Conservation (phyloP, 805 yeast species). For the Candida hispaniensis region DNA sequence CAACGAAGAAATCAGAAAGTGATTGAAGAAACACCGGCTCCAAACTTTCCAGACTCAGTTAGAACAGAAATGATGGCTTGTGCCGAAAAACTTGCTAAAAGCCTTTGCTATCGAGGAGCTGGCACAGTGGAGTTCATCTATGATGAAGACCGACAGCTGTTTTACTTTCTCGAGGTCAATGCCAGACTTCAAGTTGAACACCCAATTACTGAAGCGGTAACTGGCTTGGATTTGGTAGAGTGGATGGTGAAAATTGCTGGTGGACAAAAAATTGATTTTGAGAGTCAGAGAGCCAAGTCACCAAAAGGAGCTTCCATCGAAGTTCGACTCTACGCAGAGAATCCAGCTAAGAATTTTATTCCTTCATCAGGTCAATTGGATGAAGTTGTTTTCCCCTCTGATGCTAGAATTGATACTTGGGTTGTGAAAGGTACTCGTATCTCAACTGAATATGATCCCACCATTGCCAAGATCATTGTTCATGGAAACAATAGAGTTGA, state of each 20-base stretch:
- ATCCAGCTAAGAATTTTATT: conserved; percentile 87
- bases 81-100: conserved; percentile 70
- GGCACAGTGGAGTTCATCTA: conserved; percentile 96
- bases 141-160: conserved; percentile 75
- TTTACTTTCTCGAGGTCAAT: conserved; percentile 91
- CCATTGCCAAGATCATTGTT: conserved; percentile 91
- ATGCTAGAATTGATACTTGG: conserved; percentile 96
- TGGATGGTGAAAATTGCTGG: conserved; percentile 95
- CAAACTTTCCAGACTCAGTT: conserved; percentile 74
- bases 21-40: conserved; percentile 97
- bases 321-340: conserved; percentile 92
- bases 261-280: conserved; percentile 72
- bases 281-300: conserved; percentile 37
- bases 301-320: conserved; percentile 90
- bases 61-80: conserved; percentile 67
- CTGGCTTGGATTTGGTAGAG: conserved; percentile 90
- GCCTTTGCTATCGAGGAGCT: conserved; percentile 88
- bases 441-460: conserved; percentile 93
- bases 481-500: conserved; percentile 84
- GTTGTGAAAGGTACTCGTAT: conserved; percentile 76
- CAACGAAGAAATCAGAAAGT: conserved; percentile 96
- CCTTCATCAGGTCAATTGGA: conserved; percentile 95
- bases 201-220: conserved; percentile 91
- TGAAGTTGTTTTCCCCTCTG: conserved; percentile 71
- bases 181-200: conserved; percentile 97